Percentiles rank a stretch among this genome's conserved stretches.
phyloP scores from a whole-genome alignment of 2,329 filamentous ascomycete species.

The Trichoderma lentiforme region DNA sequence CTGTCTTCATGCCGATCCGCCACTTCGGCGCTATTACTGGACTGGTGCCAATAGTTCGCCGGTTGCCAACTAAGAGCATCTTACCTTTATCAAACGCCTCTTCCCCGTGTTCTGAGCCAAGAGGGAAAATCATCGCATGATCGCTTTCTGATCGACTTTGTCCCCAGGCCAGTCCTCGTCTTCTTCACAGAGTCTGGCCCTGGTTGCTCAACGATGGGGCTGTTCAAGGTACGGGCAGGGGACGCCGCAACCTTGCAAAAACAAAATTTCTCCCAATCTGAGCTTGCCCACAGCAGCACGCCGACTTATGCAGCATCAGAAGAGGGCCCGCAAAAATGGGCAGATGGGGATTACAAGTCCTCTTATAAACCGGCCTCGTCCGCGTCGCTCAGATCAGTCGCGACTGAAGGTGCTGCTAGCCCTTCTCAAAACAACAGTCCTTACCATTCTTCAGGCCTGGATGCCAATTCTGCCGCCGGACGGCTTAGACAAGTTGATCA shows the following conservation, averaged over 20 bases:
- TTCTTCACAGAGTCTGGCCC: background rate
- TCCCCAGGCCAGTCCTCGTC: background rate
- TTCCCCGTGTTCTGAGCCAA: slow-evolving; percentile 6
- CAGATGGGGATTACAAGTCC: background rate
- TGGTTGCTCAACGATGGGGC: background rate
- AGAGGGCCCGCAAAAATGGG: slow-evolving; percentile 15
- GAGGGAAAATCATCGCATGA: slow-evolving; percentile 14
- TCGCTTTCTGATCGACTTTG: background rate
- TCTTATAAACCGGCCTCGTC: background rate
- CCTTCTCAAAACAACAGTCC: slow-evolving; percentile 3
- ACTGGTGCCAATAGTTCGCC: background rate
- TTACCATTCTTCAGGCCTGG: slow-evolving; percentile 13
- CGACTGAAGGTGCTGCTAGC: background rate
- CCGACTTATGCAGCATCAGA: slow-evolving; percentile 5
- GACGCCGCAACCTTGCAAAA: slow-evolving; percentile 4
- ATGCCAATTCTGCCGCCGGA: slow-evolving; percentile 12
- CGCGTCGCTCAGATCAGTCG: background rate
- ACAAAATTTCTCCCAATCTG: slow-evolving; percentile 11
- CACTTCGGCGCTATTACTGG: slow-evolving; percentile 9
- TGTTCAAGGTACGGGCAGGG: slow-evolving; percentile 12
- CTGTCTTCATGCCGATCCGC: slow-evolving; percentile 8
- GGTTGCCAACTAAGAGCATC: background rate
- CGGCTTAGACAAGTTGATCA: slow-evolving; percentile 13
- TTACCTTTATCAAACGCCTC: slow-evolving; percentile 4
- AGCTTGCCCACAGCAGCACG: slow-evolving; percentile 2